phyloP scores from a whole-genome alignment of 2,329 filamentous ascomycete genomes.

The Fusarium tjaetaba region DNA sequence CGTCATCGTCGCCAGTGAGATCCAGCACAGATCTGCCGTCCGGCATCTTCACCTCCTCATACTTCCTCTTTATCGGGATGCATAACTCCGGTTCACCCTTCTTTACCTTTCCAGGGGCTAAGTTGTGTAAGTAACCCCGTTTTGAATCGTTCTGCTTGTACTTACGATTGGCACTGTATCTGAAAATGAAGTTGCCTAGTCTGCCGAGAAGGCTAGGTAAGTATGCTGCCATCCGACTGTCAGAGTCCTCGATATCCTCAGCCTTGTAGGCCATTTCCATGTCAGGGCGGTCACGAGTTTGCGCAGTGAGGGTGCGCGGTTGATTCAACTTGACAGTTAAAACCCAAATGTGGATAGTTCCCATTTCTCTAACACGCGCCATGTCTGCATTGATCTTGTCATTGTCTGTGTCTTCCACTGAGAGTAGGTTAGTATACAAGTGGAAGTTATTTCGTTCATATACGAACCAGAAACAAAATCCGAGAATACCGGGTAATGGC shows the following conservation, averaged over 20 bases:
- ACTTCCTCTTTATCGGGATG: neutral
- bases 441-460: neutral
- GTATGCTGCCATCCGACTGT: neutral
- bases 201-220: fast-evolving
- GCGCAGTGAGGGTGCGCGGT: fast-evolving
- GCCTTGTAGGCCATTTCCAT: neutral
- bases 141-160: fast-evolving
- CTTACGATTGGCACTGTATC: neutral
- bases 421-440: neutral
- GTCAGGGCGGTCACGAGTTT: neutral
- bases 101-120: fast-evolving
- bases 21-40: neutral
- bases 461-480: neutral
- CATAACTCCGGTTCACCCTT: neutral
- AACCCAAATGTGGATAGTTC: neutral
- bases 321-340: neutral
- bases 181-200: neutral
- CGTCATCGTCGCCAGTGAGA: neutral
- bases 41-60: neutral
- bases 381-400: neutral
- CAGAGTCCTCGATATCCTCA: fast-evolving
- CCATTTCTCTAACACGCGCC: neutral
- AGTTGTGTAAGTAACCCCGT: fast-evolving
- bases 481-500: neutral
- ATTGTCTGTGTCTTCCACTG: neutral